A percentile compares a stretch with the other conserved stretches of the same genome.
Evolutionary conservation across 163 green algal genomes (phyloP).

Genomic region (Prototheca wickerhamii): DNA sequence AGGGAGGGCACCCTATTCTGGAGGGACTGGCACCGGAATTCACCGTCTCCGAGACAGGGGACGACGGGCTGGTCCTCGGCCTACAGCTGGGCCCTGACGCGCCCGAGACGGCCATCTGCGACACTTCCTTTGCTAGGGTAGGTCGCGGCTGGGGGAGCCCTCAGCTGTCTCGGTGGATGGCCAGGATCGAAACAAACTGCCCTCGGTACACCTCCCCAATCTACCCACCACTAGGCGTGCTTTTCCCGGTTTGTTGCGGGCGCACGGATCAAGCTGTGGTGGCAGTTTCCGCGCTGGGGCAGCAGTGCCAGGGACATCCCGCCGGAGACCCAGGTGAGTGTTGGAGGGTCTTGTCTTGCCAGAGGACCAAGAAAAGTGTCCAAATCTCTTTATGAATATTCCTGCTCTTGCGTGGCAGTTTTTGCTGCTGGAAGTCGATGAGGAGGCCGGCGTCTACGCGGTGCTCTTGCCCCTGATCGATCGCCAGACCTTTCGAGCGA

Average conservation of each 20-base stretch:
- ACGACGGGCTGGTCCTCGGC: too few species aligned
- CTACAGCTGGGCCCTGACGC: too few species aligned
- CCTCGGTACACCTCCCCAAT: too few species aligned
- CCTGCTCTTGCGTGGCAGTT: conserved; percentile 39
- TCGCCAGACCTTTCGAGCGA: conserved; percentile 60
- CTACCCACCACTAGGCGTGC: conserved; percentile 62
- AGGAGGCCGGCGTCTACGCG: conserved; percentile 57
- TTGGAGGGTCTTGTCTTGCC: background rate
- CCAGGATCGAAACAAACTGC: too few species aligned
- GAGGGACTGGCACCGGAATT: too few species aligned
- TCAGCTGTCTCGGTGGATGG: too few species aligned
- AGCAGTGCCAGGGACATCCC: conserved; percentile 54
- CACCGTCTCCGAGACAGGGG: too few species aligned
- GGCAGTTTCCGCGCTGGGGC: conserved; percentile 95
- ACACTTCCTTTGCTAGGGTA: too few species aligned
- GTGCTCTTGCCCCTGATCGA: conserved; percentile 86
- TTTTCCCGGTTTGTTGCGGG: conserved; percentile 14
- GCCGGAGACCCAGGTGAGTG: conserved; percentile 74
- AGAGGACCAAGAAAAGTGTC: background rate
- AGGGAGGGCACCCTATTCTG: too few species aligned
- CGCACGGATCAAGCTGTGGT: conserved; percentile 95
- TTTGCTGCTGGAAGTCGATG: conserved; percentile 75
- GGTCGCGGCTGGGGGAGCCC: too few species aligned
- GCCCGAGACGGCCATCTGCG: too few species aligned
- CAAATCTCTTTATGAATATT: background rate